Evolutionary conservation across 2,329 filamentous ascomycete genomes (phyloP).

Genomic region (Trichoderma aggressivum): DNA sequence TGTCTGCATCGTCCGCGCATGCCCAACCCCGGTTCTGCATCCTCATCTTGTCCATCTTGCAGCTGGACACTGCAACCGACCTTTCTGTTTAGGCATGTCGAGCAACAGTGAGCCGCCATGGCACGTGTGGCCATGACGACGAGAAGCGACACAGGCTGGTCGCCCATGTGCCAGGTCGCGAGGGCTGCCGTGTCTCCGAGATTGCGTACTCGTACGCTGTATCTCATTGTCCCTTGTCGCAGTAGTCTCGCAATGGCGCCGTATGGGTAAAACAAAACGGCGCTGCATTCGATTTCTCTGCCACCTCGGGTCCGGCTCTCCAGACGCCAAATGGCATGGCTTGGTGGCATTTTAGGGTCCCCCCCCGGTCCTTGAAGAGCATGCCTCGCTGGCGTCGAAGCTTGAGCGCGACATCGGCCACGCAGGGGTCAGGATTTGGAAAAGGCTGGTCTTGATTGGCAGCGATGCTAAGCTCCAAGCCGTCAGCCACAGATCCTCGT

Average conservation of each 20-base stretch:
- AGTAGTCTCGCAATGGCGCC: background rate
- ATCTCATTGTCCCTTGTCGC: background rate
- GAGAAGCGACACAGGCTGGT: background rate
- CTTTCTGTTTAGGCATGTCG: conserved; percentile 8
- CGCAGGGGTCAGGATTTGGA: conserved; percentile 15
- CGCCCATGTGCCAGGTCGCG: background rate
- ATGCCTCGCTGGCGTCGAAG: conserved; percentile 10
- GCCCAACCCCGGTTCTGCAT: conserved; percentile 8
- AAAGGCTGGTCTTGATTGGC: conserved; percentile 17
- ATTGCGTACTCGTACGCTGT: background rate
- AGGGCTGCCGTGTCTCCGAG: background rate
- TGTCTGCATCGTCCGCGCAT: conserved; percentile 13
- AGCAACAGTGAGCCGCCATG: background rate
- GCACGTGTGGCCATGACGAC: conserved; percentile 9
- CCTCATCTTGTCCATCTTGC: conserved; percentile 18
- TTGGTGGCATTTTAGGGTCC: background rate
- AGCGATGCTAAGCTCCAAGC: conserved; percentile 16
- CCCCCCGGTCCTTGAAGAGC: conserved; percentile 1
- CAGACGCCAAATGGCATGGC: conserved; percentile 3
- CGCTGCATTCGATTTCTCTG: conserved; percentile 2
- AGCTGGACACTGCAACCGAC: conserved; percentile 14
- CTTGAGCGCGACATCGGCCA: conserved; percentile 22
- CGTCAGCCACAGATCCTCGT: conserved; percentile 20
- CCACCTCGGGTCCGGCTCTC: background rate
- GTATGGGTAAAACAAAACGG: background rate